Percentiles rank a stretch among this genome's conserved stretches.
Conservation (phyloP, 768 basidiomycete genomes). For the Symmetrospora coprosmae region DNA sequence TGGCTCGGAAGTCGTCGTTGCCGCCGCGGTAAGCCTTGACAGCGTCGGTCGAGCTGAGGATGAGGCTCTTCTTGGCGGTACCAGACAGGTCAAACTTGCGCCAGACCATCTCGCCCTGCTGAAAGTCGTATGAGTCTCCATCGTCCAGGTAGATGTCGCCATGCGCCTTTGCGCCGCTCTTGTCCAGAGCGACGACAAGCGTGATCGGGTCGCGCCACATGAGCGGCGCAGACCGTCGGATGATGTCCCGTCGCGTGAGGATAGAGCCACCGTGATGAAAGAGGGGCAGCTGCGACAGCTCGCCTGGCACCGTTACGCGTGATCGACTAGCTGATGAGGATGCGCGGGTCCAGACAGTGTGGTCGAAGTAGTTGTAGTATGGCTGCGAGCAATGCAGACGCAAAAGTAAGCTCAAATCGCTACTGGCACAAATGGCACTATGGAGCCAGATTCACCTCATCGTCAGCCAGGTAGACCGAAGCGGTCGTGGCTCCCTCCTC, state of each 20-base stretch:
- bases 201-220: conserved; percentile 92
- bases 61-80: conserved; percentile 41
- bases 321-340: conserved; percentile 38
- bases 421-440: too few species aligned
- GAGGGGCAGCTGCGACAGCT: conserved; percentile 64
- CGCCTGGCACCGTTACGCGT: conserved; percentile 60
- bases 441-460: too few species aligned
- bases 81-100: conserved; percentile 49
- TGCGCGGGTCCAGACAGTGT: conserved; percentile 53
- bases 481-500: conserved; percentile 54
- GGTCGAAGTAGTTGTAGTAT: conserved; percentile 85
- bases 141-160: conserved; percentile 95
- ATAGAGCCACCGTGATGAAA: conserved; percentile 84
- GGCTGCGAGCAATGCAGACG: conserved; percentile 42
- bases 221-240: conserved; percentile 65
- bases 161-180: conserved; percentile 46
- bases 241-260: conserved; percentile 70
- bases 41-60: conserved; percentile 35
- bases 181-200: conserved; percentile 57
- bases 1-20: conserved; percentile 1
- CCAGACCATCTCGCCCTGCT: conserved; percentile 69
- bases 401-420: not conserved
- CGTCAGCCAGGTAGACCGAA: conserved; percentile 70
- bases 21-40: conserved; percentile 31
- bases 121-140: conserved; percentile 65